phyloP scores from a whole-genome alignment of 805 yeast genomes.

The Lipomyces japonicus region DNA sequence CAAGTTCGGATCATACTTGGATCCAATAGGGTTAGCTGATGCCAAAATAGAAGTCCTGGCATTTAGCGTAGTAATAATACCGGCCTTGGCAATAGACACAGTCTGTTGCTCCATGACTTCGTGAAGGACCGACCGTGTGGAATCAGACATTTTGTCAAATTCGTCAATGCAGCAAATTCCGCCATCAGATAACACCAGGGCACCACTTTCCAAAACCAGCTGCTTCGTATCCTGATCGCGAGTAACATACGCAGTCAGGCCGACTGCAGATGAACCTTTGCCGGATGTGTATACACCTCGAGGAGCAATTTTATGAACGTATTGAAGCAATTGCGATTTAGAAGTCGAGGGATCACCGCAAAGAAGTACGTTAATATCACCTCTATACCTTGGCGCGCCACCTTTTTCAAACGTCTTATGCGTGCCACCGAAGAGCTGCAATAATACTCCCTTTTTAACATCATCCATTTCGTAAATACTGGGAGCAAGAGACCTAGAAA shows the following conservation, averaged over 20 bases:
- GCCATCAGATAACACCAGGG: conserved; percentile 92
- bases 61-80: conserved; percentile 92
- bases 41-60: conserved; percentile 96
- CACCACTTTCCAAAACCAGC: conserved; percentile 91
- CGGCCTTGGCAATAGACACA: conserved; percentile 96
- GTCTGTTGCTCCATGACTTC: conserved; percentile 99
- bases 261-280: conserved; percentile 98
- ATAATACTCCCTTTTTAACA: conserved; percentile 88
- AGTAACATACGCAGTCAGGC: conserved; percentile 94
- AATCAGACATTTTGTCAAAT: conserved; percentile 94
- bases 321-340: conserved; percentile 88
- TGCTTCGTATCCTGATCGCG: conserved; percentile 92
- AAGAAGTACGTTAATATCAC: conserved; percentile 83
- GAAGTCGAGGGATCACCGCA: conserved; percentile 99
- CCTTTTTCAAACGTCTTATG: conserved; percentile 84
- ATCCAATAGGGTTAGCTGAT: conserved; percentile 94
- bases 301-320: conserved; percentile 96
- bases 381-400: conserved; percentile 79
- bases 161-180: conserved; percentile 99
- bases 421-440: conserved; percentile 94
- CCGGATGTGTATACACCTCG: conserved; percentile 98
- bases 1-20: conserved; percentile 88
- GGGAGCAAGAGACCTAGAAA: conserved; percentile 94
- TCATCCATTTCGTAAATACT: conserved; percentile 94
- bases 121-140: conserved; percentile 90